Evolutionary conservation across 202 grass and related monocot genomes (phyloP).

Genomic region (Elaeis oleifera): DNA sequence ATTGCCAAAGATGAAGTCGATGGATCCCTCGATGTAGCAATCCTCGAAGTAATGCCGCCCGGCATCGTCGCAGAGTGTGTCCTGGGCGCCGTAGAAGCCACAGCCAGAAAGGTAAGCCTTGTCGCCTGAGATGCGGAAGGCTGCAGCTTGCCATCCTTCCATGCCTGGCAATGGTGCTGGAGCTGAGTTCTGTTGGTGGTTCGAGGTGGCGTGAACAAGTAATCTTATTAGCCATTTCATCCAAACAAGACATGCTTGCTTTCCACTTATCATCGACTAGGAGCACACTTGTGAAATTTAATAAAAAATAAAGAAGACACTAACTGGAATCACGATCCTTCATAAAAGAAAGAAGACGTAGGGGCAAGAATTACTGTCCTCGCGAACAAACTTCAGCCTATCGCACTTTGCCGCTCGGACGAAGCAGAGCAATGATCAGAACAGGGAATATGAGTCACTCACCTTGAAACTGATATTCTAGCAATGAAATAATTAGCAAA

Average conservation of each 20-base stretch:
- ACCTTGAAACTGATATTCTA: slow-evolving; percentile 99
- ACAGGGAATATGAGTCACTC: neutral
- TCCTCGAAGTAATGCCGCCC: slow-evolving; percentile 90
- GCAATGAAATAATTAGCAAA: slow-evolving; percentile 89
- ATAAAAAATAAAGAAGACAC: too few species aligned
- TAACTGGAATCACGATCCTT: too few species aligned
- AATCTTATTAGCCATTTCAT: too few species aligned
- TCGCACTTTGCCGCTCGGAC: slow-evolving; percentile 2
- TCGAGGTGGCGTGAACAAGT: too few species aligned
- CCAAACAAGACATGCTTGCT: too few species aligned
- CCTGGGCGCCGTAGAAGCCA: slow-evolving; percentile 95
- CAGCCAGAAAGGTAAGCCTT: slow-evolving; percentile 90
- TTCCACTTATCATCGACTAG: too few species aligned
- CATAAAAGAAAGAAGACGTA: too few species aligned
- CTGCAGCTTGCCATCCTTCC: slow-evolving; percentile 84
- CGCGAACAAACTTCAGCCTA: neutral
- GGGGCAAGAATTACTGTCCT: slow-evolving; percentile 4
- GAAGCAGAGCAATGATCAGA: neutral
- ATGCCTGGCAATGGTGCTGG: slow-evolving; percentile 74
- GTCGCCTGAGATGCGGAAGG: slow-evolving; percentile 88
- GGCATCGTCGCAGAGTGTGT: slow-evolving; percentile 90
- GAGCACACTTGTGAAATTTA: too few species aligned
- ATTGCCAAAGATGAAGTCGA: slow-evolving; percentile 98
- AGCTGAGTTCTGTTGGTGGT: slow-evolving; percentile 65
- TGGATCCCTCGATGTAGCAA: slow-evolving; percentile 85